These are phyloP conservation scores for Boletus pseudo-olivaceus DNA, from an alignment of 768 basidiomycete species.

Conservation along the genomic window DNA sequence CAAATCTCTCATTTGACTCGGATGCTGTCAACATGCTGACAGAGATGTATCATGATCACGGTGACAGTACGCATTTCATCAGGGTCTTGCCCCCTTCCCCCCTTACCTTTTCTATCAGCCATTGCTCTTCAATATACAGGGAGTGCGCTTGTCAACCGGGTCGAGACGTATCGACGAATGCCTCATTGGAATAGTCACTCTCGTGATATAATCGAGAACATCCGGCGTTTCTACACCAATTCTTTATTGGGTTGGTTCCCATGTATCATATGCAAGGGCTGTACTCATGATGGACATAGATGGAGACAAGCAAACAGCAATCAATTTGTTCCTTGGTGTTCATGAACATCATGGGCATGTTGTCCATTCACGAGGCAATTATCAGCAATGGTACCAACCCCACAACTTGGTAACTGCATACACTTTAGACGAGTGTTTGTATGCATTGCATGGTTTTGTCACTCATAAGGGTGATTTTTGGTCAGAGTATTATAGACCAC, in stretches of 20 bases:
- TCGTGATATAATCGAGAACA: constrained; percentile 92
- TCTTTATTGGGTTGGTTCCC: constrained; percentile 67
- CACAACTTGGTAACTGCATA: constrained; percentile 68
- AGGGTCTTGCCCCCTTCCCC: neutral
- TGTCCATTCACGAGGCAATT: constrained; percentile 58
- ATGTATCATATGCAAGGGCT: neutral
- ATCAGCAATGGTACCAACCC: constrained; percentile 83
- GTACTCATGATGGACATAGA: constrained; percentile 44
- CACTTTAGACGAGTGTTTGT: constrained; percentile 58
- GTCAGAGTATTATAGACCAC: constrained; percentile 85
- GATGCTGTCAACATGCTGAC: constrained; percentile 96
- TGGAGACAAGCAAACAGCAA: constrained; percentile 95
- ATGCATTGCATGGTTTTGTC: constrained; percentile 58
- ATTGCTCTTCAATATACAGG: constrained; percentile 97
- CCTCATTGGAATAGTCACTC: constrained; percentile 98
- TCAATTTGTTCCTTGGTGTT: constrained; percentile 93
- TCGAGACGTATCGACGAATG: constrained; percentile 93
- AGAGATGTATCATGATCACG: constrained; percentile 98
- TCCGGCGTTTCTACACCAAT: constrained; percentile 92
- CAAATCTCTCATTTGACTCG: constrained; percentile 86
- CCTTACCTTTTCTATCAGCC: constrained; percentile 42
- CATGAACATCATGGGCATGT: constrained; percentile 52
- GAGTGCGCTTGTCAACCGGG: constrained; percentile 91
- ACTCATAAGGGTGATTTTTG: constrained; percentile 69
- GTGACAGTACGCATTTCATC: constrained; percentile 65